These are phyloP conservation scores for Heritiera fomes DNA, from an alignment of 345 rosid species.

Conservation along the genomic window DNA sequence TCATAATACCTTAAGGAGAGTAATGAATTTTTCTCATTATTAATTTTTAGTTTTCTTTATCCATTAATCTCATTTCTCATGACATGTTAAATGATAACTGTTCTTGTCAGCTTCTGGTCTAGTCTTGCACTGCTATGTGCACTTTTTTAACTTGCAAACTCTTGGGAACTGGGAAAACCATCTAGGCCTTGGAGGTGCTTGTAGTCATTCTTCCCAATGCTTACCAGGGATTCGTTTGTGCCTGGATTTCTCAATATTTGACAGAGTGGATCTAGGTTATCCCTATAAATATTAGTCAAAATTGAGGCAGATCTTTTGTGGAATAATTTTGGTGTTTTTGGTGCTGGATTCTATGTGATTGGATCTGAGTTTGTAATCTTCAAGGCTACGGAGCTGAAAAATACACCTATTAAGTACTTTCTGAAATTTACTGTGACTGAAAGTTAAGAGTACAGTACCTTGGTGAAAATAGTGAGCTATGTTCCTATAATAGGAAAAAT, in stretches of 20 bases:
- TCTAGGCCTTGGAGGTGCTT: not conserved
- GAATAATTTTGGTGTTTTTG: not conserved
- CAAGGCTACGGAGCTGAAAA: not conserved
- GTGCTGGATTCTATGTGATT: not conserved
- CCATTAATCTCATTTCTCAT: not conserved
- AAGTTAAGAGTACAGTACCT: not conserved
- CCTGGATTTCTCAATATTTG: not conserved
- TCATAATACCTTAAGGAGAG: not conserved
- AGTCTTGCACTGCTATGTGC: not conserved
- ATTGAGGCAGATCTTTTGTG: conserved; percentile 2
- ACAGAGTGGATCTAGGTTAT: not conserved
- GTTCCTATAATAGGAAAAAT: not conserved
- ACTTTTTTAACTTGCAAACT: not conserved
- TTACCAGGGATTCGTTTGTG: not conserved
- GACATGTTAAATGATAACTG: not conserved
- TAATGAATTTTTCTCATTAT: too few species aligned
- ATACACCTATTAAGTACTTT: not conserved
- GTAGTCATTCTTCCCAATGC: not conserved
- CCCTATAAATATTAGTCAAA: not conserved
- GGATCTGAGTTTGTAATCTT: conserved; percentile 2
- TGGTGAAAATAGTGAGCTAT: not conserved
- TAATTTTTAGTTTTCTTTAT: not conserved
- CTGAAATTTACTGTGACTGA: not conserved
- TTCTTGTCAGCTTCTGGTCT: not conserved
- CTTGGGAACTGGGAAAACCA: not conserved